Evolutionary conservation across 177 flowering plant genomes (phyloP).

Genomic region (Vitis hybrid): DNA sequence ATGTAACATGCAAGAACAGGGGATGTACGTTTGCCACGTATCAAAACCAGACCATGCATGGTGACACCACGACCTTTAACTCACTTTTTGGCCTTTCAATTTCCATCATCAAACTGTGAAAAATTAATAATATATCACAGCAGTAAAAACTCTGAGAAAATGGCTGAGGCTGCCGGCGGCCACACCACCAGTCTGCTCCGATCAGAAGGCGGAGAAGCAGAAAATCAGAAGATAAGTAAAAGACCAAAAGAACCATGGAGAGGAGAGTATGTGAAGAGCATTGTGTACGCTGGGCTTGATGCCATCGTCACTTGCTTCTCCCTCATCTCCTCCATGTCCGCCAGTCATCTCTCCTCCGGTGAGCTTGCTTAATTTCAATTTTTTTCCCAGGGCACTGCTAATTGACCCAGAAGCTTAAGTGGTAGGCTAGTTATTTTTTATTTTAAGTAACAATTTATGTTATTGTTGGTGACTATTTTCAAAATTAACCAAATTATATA

Average conservation of each 20-base stretch:
- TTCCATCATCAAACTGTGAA: too few relatives aligned
- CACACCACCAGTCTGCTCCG: conserved; percentile 5
- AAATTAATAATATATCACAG: too few relatives aligned
- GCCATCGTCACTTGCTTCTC: conserved; percentile 64
- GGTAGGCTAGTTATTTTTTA: too few relatives aligned
- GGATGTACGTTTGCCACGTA: background rate
- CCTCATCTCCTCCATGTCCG: conserved; percentile 59
- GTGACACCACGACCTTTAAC: background rate
- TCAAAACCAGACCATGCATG: conserved; percentile 5
- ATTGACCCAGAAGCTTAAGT: too few relatives aligned
- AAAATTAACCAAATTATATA: too few relatives aligned
- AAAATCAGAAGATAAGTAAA: background rate
- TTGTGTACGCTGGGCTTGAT: conserved; percentile 57
- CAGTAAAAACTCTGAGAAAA: background rate
- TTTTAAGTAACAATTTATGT: too few relatives aligned
- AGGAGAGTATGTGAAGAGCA: conserved; percentile 50
- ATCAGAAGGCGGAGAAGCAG: background rate
- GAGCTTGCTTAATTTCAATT: background rate
- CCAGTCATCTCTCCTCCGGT: conserved; percentile 50
- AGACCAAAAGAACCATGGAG: conserved; percentile 40
- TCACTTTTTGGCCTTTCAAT: background rate
- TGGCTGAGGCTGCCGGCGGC: conserved; percentile 1
- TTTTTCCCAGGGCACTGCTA: too few relatives aligned
- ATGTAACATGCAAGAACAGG: too few relatives aligned
- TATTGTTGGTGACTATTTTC: too few relatives aligned